phyloP scores from a whole-genome alignment of 345 rosid species.

The Kandelia obovata region DNA sequence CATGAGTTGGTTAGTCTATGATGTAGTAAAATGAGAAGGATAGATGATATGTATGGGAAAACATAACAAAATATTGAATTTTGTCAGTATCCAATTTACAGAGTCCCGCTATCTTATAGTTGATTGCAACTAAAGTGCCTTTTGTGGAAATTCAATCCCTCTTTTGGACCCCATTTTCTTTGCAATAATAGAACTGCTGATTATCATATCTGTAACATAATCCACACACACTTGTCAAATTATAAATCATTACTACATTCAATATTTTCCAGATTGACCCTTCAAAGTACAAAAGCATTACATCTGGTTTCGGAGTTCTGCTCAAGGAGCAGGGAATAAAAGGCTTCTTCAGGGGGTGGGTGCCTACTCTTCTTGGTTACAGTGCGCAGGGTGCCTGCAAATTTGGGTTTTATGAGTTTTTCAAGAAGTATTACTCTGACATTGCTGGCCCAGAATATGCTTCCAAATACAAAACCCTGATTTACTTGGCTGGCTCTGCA shows the following conservation, averaged over 20 bases:
- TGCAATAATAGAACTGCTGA: neutral
- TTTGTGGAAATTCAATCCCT: no score
- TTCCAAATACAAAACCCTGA: conserved; percentile 87
- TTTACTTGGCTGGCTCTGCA: conserved; percentile 98
- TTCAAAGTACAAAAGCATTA: conserved; percentile 80
- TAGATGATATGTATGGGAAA: no score
- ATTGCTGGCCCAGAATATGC: conserved; percentile 86
- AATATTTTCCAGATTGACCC: conserved; percentile 72
- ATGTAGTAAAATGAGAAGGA: no score
- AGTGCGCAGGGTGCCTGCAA: conserved; percentile 99
- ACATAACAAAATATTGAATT: no score
- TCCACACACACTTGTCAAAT: no score
- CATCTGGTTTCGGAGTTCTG: conserved; percentile 87
- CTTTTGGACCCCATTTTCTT: neutral
- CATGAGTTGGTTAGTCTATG: no score
- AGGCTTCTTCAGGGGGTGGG: conserved; percentile 99
- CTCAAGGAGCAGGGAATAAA: conserved; percentile 83
- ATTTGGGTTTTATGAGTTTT: conserved; percentile 94
- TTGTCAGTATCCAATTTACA: no score
- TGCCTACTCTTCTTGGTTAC: conserved; percentile 92
- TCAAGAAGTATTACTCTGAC: conserved; percentile 90
- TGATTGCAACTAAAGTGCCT: no score
- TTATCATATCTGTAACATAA: neutral
- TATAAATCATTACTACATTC: conserved; percentile 8
- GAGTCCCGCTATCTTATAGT: no score